Base-by-base conservation (phyloP, 495 filamentous ascomycete genomes). In the Copromyces sp. region DNA sequence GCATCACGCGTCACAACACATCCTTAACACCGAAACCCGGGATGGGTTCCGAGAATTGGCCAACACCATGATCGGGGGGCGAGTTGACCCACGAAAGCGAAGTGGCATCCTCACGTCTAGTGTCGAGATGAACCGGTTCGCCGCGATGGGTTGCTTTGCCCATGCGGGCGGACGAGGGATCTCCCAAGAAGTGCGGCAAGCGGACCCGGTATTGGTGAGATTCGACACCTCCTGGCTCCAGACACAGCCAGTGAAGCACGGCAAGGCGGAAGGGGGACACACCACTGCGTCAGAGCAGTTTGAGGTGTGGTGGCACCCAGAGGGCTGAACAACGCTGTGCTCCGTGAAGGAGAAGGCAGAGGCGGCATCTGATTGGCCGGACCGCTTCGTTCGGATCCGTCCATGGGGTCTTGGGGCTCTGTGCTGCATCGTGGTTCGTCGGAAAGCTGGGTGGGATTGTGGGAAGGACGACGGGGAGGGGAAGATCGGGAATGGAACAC, bases 401-500 rank as follows among this genome's bases (percentile, higher is more conserved):
- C 41, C 41, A 44, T 53, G 42, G 42, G 5, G 45, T 20, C 24
- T 32, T 61, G 24, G 53, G 53, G 53, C 24, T 61, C 53, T 61
- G 53, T 61, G 12, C 53, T 61, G 32, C 53, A 24, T 65, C 29
- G 53, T 65, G 53, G 53, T 35, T 65, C 53, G 53, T 65, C 53
- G 53, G 53, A 65, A 65, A 24, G 53, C 11, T 24, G 47, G 3
- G 47, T 53, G 20, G 45, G 45, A 61, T 61, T 61, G 53, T 32
- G 53, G 45, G 14, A 61, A 61, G 53, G 29, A 65, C 4, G 53
- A 65, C 29, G 29, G 14, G 53, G 53, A 65, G 76, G 75, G 76
- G 74, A 53, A 45, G 69, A 37, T 74, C 80, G 80, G 80, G 80
- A 81, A 77, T 78, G 80, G 72, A 73, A 75, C 75, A 77, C 82